Conservation (phyloP, 768 basidiomycete species). For the Trametes sanguinea region DNA sequence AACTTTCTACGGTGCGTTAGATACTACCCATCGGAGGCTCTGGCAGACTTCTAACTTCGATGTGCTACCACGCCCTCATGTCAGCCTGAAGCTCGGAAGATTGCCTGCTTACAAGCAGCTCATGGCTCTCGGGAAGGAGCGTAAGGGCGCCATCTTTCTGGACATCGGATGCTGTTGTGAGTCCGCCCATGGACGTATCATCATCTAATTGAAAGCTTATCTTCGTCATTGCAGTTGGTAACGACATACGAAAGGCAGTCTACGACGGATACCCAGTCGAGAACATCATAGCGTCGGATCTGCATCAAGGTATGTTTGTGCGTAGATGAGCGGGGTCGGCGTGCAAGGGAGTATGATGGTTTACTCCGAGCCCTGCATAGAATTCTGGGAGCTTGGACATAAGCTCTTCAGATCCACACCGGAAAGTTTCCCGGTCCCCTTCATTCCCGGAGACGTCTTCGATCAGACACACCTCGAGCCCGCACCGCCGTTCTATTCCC, state of each 20-base stretch:
- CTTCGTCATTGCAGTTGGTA: constrained; percentile 35
- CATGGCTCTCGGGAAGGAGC: constrained; percentile 37
- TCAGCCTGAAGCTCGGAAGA: constrained; percentile 21
- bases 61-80: neutral
- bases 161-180: constrained; percentile 48
- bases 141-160: constrained; percentile 37
- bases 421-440: constrained; percentile 51
- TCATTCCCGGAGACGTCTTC: constrained; percentile 56
- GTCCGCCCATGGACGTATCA: neutral
- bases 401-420: constrained; percentile 55
- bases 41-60: neutral
- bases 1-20: constrained; percentile 19
- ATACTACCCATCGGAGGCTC: too few species aligned
- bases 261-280: constrained; percentile 42
- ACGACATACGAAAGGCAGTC: constrained; percentile 40
- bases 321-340: neutral
- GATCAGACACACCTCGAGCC: constrained; percentile 43
- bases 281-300: constrained; percentile 40
- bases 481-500: constrained; percentile 26
- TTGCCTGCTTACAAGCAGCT: constrained; percentile 25
- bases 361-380: constrained; percentile 31
- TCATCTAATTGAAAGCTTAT: neutral
- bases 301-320: constrained; percentile 33
- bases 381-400: constrained; percentile 62
- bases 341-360: too few species aligned